A percentile compares a stretch with the other conserved stretches of the same genome.
phyloP scores from a whole-genome alignment of 495 filamentous ascomycete genomes.

The Delitschia confertaspora region DNA sequence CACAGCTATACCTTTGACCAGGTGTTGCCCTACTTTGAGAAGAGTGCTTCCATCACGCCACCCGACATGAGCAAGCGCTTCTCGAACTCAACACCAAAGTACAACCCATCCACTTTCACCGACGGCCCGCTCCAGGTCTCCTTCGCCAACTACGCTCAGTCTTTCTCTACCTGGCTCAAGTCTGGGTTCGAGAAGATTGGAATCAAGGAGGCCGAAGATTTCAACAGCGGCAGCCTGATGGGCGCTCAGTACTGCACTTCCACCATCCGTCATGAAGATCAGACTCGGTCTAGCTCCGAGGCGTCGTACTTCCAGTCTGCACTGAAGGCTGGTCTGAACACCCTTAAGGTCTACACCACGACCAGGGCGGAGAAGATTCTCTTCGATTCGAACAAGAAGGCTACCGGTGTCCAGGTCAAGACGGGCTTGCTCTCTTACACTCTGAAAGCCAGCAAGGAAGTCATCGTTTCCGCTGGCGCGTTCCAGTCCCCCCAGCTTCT shows the following conservation, averaged over 20 bases:
- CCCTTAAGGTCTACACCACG: slow-evolving; percentile 30
- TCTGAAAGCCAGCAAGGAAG: slow-evolving; percentile 33
- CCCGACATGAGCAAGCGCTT: slow-evolving; percentile 36
- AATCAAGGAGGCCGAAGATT: slow-evolving; percentile 27
- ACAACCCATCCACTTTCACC: slow-evolving; percentile 27
- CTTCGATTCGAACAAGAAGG: slow-evolving; percentile 37
- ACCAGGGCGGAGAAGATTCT: slow-evolving; percentile 39
- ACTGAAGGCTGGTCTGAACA: slow-evolving; percentile 3
- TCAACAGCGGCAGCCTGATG: slow-evolving; percentile 38
- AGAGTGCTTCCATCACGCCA: slow-evolving; percentile 43
- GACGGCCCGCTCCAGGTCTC: slow-evolving; percentile 18
- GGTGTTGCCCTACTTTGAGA: slow-evolving; percentile 47
- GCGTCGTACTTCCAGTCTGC: slow-evolving; percentile 32
- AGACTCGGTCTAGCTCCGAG: slow-evolving; percentile 37
- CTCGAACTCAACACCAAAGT: slow-evolving; percentile 41
- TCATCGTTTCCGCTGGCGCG: slow-evolving; percentile 32
- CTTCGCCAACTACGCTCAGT: slow-evolving; percentile 10
- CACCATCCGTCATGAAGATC: slow-evolving; percentile 35
- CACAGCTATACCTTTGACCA: slow-evolving; percentile 45
- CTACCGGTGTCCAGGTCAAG: slow-evolving; percentile 34
- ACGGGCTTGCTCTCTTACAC: slow-evolving; percentile 32
- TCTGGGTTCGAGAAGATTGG: too few species aligned
- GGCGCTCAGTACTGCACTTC: slow-evolving; percentile 37
- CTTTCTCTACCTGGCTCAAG: too few species aligned
- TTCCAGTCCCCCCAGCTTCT: slow-evolving; percentile 34